These are phyloP conservation scores for Emiliania huxleyi DNA, from an alignment of 78 protist species.

Conservation along the genomic window DNA sequence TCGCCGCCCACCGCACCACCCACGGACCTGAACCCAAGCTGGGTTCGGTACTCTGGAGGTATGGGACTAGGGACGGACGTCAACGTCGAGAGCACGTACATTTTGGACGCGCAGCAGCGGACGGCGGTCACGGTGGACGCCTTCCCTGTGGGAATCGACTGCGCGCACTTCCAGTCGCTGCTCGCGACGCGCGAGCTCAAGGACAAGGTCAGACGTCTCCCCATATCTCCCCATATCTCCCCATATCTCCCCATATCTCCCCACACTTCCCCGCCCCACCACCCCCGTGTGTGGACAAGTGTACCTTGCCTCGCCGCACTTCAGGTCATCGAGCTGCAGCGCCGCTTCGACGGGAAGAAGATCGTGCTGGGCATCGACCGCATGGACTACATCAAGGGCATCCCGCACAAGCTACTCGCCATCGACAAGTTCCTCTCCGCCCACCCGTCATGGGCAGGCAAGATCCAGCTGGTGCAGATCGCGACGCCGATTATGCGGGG, in stretches of 20 bases:
- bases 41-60: no score
- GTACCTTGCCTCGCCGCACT: no score
- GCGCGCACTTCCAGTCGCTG: not conserved
- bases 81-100: not conserved
- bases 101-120: not conserved
- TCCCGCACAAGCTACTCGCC: slow-evolving; percentile 79
- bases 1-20: no score
- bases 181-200: not conserved
- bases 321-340: slow-evolving; percentile 22
- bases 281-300: no score
- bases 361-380: slow-evolving; percentile 80
- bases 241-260: no score
- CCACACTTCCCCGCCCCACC: no score
- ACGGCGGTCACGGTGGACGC: not conserved
- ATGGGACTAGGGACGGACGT: slow-evolving; percentile 51
- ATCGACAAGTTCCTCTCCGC: slow-evolving; percentile 63
- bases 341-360: not conserved
- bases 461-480: slow-evolving; percentile 39
- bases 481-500: slow-evolving; percentile 40
- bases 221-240: no score
- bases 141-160: slow-evolving; percentile 19
- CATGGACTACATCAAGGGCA: slow-evolving; percentile 81
- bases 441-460: slow-evolving; percentile 41
- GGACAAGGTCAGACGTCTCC: no score
- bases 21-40: no score